These are phyloP conservation scores for Fragilariopsis cylindrus DNA, from an alignment of 108 stramenopile species.

Conservation along the genomic window DNA sequence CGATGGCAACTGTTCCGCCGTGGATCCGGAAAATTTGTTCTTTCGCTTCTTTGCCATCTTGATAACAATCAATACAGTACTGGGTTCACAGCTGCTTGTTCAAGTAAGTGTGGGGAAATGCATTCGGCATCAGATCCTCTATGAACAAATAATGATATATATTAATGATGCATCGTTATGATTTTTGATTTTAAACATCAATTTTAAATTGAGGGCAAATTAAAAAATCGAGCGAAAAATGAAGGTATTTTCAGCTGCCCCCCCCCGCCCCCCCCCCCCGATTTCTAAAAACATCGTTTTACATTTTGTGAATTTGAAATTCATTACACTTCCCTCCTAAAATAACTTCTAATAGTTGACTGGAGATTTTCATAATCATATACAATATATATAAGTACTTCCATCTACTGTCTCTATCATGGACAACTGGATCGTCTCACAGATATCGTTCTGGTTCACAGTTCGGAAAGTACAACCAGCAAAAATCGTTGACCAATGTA, in stretches of 20 bases:
- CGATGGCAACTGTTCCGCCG: background rate
- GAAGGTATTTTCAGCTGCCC: background rate
- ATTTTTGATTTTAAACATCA: background rate
- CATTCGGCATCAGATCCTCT: background rate
- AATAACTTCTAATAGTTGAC: background rate
- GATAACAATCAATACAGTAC: background rate
- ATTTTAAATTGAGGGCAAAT: background rate
- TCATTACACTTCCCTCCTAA: background rate
- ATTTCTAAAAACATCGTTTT: background rate
- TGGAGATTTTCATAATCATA: too few species aligned
- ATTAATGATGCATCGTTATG: background rate
- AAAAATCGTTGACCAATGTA: slow-evolving; percentile 66
- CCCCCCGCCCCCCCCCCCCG: background rate
- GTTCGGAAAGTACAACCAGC: slow-evolving; percentile 67
- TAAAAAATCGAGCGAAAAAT: background rate
- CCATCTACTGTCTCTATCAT: slow-evolving; percentile 8
- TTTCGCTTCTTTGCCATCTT: slow-evolving; percentile 29
- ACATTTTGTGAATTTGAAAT: background rate
- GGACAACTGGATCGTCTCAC: slow-evolving; percentile 51
- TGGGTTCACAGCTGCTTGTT: background rate
- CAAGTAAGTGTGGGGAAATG: background rate
- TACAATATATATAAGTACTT: too few species aligned
- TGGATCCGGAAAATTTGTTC: background rate
- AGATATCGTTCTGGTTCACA: slow-evolving; percentile 56
- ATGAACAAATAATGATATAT: background rate